These are phyloP conservation scores for Saussurea involucrata DNA, from an alignment of 129 eudicot species.

Conservation along the genomic window DNA sequence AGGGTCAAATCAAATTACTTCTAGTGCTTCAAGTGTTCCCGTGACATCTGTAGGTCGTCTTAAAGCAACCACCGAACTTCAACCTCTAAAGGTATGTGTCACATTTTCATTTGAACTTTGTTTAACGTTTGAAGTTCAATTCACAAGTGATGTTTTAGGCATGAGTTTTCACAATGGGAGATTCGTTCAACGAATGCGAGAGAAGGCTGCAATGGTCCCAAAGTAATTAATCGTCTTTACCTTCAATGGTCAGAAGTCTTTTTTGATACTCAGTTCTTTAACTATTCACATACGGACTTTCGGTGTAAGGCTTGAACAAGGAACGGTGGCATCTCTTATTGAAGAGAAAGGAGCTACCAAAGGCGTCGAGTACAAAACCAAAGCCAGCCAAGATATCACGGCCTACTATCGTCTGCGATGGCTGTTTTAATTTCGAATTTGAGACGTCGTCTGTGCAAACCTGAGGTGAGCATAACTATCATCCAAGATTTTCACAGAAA, in stretches of 20 bases:
- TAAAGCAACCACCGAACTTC: too few species aligned
- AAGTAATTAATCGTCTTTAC: slow-evolving; percentile 30
- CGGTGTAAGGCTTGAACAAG: slow-evolving; percentile 67
- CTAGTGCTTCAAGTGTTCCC: too few species aligned
- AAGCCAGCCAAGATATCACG: slow-evolving; percentile 34
- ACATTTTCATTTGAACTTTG: too few species aligned
- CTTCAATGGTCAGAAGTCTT: background rate
- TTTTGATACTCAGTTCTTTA: background rate
- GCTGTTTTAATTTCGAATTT: slow-evolving; percentile 70
- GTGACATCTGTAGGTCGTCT: too few species aligned
- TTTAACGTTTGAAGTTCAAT: too few species aligned
- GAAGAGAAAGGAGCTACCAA: slow-evolving; percentile 54
- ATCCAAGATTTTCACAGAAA: background rate
- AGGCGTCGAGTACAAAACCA: slow-evolving; percentile 66
- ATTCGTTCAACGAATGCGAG: slow-evolving; percentile 58
- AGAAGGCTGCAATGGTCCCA: slow-evolving; percentile 55
- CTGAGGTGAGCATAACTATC: slow-evolving; percentile 42
- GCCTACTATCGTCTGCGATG: too few species aligned
- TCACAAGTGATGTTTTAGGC: slow-evolving; percentile 24
- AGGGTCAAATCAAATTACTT: too few species aligned
- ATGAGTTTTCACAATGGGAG: slow-evolving; percentile 58
- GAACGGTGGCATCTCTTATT: slow-evolving; percentile 65
- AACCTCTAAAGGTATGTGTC: too few species aligned
- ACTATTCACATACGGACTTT: background rate
- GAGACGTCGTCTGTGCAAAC: slow-evolving; percentile 64